Evolutionary conservation across 106 monocot species (phyloP), one percentile per base, ranked within the genome.

Genomic region (Allium sativum): DNA sequence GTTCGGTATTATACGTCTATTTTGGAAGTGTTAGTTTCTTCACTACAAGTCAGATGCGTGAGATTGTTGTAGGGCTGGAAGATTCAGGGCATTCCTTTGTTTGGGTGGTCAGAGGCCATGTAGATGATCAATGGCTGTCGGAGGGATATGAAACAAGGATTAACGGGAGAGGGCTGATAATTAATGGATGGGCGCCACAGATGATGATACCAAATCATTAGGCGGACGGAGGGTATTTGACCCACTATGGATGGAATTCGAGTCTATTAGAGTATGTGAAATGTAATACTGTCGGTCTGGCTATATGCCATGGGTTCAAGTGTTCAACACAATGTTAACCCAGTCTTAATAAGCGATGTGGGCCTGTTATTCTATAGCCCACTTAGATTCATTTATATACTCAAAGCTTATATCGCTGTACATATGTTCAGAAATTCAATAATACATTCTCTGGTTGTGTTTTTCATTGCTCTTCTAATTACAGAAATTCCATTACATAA

Each of bases 231-330:
- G 57, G 63, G 14, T 75, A 67, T 44, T 7, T 74, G 60, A 74
- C 74, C 12, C 74, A 81, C 58, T 76, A 76, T 40, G 81, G 81
- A 7, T 81, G 74, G 74, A 74, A 74, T 54, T 74, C 74, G 44
- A 67, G 53, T 0, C 7, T 68, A 10, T 66, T 67, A 44, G 74
- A 44, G 10, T n/a, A n/a, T n/a, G n/a, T n/a, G n/a, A n/a, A n/a
- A n/a, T n/a, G n/a, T n/a, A n/a, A n/a, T n/a, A n/a, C n/a, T n/a
- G n/a, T n/a, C n/a, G n/a, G n/a, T n/a, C n/a, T n/a, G n/a, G n/a
- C n/a, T n/a, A n/a, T n/a, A n/a, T n/a, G n/a, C n/a, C n/a, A n/a
- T n/a, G n/a, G n/a, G n/a, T n/a, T n/a, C n/a, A n/a, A n/a, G n/a
- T n/a, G n/a, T n/a, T n/a, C n/a, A n/a, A n/a, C n/a, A n/a, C n/a